Conservation (phyloP, 495 filamentous ascomycete species). For the Lindgomyces ingoldianus region DNA sequence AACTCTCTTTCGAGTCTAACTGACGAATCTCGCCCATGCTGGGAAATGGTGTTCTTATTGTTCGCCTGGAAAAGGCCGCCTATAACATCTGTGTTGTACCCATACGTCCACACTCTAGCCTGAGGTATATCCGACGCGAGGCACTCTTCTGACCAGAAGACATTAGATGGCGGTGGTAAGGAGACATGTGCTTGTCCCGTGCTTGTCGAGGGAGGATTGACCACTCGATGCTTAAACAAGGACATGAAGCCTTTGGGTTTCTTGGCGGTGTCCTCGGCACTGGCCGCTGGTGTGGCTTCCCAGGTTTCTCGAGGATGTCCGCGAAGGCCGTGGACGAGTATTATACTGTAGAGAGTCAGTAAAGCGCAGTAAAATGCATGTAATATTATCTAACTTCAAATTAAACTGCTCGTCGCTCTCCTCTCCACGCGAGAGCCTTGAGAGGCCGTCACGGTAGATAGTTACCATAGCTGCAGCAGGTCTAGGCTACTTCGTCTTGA, state of each 20-base stretch:
- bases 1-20: constrained; percentile 40
- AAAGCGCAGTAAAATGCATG: background rate
- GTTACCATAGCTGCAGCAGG: background rate
- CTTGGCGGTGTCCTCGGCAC: constrained; percentile 4
- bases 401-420: background rate
- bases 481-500: background rate
- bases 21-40: constrained; percentile 42
- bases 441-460: background rate
- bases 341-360: constrained; percentile 34
- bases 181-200: background rate
- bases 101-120: constrained; percentile 49
- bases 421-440: background rate
- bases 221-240: background rate
- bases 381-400: background rate
- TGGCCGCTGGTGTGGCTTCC: constrained; percentile 23
- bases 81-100: constrained; percentile 50
- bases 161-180: too few relatives aligned
- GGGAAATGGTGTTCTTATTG: constrained; percentile 45
- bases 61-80: constrained; percentile 42
- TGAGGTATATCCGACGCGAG: constrained; percentile 45
- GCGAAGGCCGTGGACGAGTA: constrained; percentile 44
- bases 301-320: constrained; percentile 44
- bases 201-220: too few relatives aligned
- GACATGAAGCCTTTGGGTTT: background rate
- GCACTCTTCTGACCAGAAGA: constrained; percentile 47